Conservation (phyloP, 2,329 filamentous ascomycete genomes). For the Zymoseptoria pseudotritici region DNA sequence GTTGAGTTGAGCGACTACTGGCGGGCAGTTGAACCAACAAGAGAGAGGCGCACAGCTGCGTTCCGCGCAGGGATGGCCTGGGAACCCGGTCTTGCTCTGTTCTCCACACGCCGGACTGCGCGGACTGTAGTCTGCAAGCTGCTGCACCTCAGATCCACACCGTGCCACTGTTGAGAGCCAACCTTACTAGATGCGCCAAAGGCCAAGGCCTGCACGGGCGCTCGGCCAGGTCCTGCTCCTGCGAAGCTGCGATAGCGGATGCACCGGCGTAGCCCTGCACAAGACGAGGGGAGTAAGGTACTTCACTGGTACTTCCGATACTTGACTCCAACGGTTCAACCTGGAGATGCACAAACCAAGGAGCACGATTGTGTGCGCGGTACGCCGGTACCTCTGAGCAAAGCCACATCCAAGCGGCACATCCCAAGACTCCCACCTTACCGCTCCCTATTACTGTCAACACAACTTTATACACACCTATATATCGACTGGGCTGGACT, state of each 20-base stretch:
- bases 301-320: background rate
- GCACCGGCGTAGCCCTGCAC: background rate
- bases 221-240: background rate
- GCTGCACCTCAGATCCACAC: background rate
- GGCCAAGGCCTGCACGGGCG: background rate
- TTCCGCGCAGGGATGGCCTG: background rate
- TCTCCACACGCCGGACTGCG: background rate
- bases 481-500: background rate
- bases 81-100: background rate
- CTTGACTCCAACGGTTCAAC: background rate
- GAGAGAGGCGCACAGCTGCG: background rate
- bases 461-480: background rate
- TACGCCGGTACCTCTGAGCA: background rate
- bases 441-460: background rate
- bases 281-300: background rate
- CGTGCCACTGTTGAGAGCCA: background rate
- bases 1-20: background rate
- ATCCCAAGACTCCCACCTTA: background rate
- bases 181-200: background rate
- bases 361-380: background rate
- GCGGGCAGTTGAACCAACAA: background rate
- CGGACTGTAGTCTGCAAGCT: background rate
- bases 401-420: background rate
- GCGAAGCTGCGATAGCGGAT: background rate
- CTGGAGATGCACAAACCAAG: background rate